Base-by-base conservation (phyloP, 306 rosid genomes). In the Rosa rugosa region DNA sequence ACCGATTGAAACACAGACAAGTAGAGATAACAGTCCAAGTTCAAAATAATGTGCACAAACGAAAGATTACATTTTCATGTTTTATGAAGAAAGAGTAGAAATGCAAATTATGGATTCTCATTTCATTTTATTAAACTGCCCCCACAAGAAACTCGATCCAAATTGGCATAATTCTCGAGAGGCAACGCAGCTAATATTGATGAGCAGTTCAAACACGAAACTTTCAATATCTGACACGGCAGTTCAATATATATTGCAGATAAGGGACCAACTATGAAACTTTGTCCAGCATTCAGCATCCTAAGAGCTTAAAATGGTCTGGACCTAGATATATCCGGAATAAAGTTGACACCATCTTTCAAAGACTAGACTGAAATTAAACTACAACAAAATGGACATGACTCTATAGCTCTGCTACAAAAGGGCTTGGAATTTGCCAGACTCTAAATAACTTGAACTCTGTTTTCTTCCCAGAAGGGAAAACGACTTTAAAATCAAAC, bases 351-450 rank as follows among this genome's bases (percentile, higher is more conserved):
- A 69, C 47, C 53, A 57, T 78, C 76, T 68, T 77, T 54, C 22
- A 45, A 66, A 75, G 60, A 80, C 81, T 81, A 76, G 77, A 50
- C 78, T 79, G 67, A 70, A 46, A 80, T 77, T 44, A 75, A 83
- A 84, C 88, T 86, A 83, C 88, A 88, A 81, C 84, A 87, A 81
- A 80, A 84, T 72, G 85, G 77, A 81, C 71, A 82, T 17, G 80
- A 81, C 77, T 49, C 76, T 68, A 64, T 75, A 74, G 84, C 87
- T 82, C 91, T 64, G 85, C 87, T 82, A 79, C 65, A 88, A 80
- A 85, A 77, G 75, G 87, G 81, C 84, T 75, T 53, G 76, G 72
- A 69, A 75, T 76, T 31, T 72, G 81, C 79, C 80, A 80, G 76
- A 84, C 71, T 77, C 75, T 63, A 59, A 72, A 67, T 5, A 81